A percentile compares a stretch with the other conserved stretches of the same genome.
These are phyloP conservation scores for Salix purpurea DNA, from an alignment of 345 rosid species.

Conservation along the genomic window DNA sequence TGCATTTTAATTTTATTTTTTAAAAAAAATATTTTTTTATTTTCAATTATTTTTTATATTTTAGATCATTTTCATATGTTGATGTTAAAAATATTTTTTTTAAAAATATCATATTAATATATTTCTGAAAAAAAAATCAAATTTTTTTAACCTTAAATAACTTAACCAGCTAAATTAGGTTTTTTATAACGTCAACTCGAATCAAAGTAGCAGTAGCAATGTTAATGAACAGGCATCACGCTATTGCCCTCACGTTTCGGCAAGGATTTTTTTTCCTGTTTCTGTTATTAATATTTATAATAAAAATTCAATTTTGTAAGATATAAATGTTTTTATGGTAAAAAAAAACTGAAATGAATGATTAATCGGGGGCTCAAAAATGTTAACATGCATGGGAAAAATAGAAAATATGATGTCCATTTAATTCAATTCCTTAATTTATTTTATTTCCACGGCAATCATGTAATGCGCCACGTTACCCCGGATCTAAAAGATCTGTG, in stretches of 20 bases:
- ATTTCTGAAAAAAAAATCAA: no score
- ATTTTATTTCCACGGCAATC: background rate
- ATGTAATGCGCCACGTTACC: slow-evolving; percentile 7
- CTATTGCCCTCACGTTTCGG: background rate
- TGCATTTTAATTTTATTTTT: no score
- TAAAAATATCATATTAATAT: no score
- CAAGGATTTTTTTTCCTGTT: background rate
- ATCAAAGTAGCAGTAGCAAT: background rate
- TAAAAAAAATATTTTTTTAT: no score
- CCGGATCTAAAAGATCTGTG: slow-evolving; percentile 1
- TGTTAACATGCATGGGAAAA: background rate
- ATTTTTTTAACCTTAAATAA: background rate
- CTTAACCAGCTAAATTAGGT: background rate
- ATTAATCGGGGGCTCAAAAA: no score
- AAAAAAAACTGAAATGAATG: no score
- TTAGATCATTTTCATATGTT: no score
- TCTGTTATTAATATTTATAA: background rate
- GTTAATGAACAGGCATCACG: background rate
- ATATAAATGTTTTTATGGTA: background rate
- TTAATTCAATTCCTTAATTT: background rate
- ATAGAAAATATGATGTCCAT: background rate
- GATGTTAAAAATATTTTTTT: no score
- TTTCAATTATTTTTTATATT: no score
- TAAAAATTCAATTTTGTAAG: background rate
- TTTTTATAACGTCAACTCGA: background rate